These are phyloP conservation scores for Pisolithus sp. DNA, from an alignment of 768 basidiomycete genomes.

Conservation along the genomic window DNA sequence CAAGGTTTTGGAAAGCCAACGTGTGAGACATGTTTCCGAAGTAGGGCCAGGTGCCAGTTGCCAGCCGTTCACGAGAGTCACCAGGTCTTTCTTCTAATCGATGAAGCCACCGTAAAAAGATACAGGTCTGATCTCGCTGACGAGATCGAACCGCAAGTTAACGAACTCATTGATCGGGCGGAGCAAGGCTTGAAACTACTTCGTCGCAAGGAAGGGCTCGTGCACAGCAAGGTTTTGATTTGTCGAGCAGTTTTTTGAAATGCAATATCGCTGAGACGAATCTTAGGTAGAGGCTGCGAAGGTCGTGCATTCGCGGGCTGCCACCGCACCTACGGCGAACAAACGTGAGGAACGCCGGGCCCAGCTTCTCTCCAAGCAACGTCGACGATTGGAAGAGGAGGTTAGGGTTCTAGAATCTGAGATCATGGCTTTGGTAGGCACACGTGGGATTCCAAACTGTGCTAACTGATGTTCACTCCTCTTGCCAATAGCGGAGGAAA, in stretches of 20 bases:
- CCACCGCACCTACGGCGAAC: constrained; percentile 45
- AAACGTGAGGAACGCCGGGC: constrained; percentile 63
- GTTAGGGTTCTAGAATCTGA: constrained; percentile 55
- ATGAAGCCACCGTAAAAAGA: constrained; percentile 62
- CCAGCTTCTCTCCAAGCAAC: constrained; percentile 58
- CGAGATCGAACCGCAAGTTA: constrained; percentile 77
- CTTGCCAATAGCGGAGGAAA: constrained; percentile 16
- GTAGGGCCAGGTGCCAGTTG: neutral
- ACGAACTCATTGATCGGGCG: constrained; percentile 64
- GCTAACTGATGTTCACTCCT: constrained; percentile 1
- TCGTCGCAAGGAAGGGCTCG: constrained; percentile 52
- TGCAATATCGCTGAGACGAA: neutral
- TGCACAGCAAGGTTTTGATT: constrained; percentile 56
- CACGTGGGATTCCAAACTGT: neutral
- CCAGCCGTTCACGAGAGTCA: constrained; percentile 4
- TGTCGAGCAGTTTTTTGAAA: neutral
- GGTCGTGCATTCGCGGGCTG: constrained; percentile 32
- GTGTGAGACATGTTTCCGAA: constrained; percentile 33
- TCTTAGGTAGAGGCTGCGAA: constrained; percentile 51
- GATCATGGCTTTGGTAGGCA: constrained; percentile 47
- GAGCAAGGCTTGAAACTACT: constrained; percentile 60
- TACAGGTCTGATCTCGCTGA: constrained; percentile 74
- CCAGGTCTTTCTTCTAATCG: constrained; percentile 64
- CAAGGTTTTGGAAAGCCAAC: constrained; percentile 59
- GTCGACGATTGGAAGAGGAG: constrained; percentile 62